These are phyloP conservation scores for Bifiguratus adelaidae DNA, from an alignment of 192 early-diverging fungal species.

Conservation along the genomic window DNA sequence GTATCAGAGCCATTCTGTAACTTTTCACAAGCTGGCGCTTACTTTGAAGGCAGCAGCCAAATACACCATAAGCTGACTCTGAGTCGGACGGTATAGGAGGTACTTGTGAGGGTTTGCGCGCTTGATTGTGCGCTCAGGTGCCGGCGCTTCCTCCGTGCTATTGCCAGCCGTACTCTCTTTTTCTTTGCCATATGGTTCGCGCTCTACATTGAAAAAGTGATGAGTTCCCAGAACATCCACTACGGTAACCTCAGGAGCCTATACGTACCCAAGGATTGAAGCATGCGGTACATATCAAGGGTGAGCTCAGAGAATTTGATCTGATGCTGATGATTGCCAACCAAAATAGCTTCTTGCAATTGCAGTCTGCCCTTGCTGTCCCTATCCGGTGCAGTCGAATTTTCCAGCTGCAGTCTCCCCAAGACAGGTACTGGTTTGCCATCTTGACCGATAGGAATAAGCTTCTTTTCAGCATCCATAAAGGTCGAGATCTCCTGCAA, in stretches of 20 bases:
- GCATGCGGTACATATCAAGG: slow-evolving; percentile 92
- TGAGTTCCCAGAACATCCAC: not conserved
- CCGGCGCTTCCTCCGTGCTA: not conserved
- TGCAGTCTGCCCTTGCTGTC: slow-evolving; percentile 45
- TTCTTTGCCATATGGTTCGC: not conserved
- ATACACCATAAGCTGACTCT: slow-evolving; percentile 87
- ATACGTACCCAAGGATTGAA: slow-evolving; percentile 73
- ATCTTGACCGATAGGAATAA: slow-evolving; percentile 41
- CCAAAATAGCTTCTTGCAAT: slow-evolving; percentile 92
- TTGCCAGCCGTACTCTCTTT: no score
- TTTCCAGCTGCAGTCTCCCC: slow-evolving; percentile 39
- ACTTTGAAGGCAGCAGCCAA: slow-evolving; percentile 89
- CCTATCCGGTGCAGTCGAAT: slow-evolving; percentile 40
- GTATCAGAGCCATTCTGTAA: not conserved
- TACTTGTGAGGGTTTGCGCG: slow-evolving; percentile 73
- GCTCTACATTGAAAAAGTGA: not conserved
- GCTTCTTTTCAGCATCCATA: slow-evolving; percentile 77
- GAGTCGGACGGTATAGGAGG: slow-evolving; percentile 80
- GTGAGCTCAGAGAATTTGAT: slow-evolving; percentile 97
- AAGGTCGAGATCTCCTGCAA: slow-evolving; percentile 72
- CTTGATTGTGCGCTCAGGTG: slow-evolving; percentile 22
- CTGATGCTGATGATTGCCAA: slow-evolving; percentile 91
- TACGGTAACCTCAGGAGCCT: no score
- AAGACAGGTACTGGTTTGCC: slow-evolving; percentile 27
- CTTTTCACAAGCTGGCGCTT: not conserved